Evolutionary conservation across 2,329 filamentous ascomycete species (phyloP), one percentile per base, ranked within the genome.

Genomic region (Fusarium vanettenii): DNA sequence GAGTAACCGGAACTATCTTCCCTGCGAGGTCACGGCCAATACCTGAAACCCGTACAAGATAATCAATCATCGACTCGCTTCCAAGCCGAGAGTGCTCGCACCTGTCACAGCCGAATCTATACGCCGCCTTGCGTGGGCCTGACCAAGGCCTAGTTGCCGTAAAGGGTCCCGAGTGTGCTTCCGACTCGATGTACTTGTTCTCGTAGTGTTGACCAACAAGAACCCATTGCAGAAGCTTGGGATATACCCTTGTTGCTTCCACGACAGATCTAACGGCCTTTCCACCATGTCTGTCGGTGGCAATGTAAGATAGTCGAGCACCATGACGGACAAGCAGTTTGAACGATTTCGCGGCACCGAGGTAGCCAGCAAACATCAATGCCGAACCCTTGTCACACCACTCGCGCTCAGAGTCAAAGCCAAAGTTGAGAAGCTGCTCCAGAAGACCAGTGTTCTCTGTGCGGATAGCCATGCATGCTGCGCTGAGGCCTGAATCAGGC

Each of bases 351-450:
- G 67, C 43, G 1, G 67, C 66, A 0, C 74, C 77, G 3, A 77
- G 64, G 5, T 39, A 45, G 20, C 67, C 69, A 14, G 77, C 77
- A 55, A 68, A 74, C 76, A 79, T 78, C 60, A 79, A 60, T 0
- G 70, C 67, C 6, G 77, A 75, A 3, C 77, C 77, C 2, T 61
- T 62, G 4, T 50, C 41, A 14, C 65, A 72, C 39, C 69, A 68
- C 16, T 75, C 73, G 1, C 33, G 55, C n/a, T 75, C 71, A 13
- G 66, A 33, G 5, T 78, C 67, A 20, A 78, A 70, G 2, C 77
- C 77, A 33, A 60, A 66, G 2, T 70, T 64, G 4, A 79, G 35
- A 3, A 78, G 43, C 0, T 66, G 14, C n/a, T 75, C 22, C n/a
- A 79, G 25, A 0, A 65, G 20, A 2, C 29, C 48, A 8, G 6